phyloP scores from a whole-genome alignment of 2,329 filamentous ascomycete species.

The Pochonia chlamydosporia region DNA sequence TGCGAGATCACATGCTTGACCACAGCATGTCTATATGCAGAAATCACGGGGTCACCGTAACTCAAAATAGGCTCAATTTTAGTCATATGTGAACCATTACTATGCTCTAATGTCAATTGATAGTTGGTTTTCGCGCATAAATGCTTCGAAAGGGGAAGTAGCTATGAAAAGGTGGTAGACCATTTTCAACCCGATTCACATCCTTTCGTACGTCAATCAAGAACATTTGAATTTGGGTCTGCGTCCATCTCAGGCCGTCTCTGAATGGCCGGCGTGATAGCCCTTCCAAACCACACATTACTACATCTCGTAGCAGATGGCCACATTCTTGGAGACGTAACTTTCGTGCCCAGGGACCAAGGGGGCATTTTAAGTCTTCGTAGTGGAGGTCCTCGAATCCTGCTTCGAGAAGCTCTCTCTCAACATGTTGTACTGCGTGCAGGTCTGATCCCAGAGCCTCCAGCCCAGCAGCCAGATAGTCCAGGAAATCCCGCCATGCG shows the following conservation, averaged over 20 bases:
- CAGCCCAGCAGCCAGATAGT: conserved; percentile 34
- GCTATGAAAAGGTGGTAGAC: conserved; percentile 28
- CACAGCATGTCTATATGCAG: too few species aligned
- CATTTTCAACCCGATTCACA: conserved; percentile 27
- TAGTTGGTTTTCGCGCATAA: conserved; percentile 31
- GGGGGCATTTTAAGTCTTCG: conserved; percentile 39
- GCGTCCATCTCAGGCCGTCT: conserved; percentile 34
- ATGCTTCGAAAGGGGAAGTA: conserved; percentile 36
- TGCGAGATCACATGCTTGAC: too few species aligned
- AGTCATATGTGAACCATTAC: too few species aligned
- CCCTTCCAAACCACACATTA: conserved; percentile 34
- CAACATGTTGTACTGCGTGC: conserved; percentile 30
- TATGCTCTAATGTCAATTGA: too few species aligned
- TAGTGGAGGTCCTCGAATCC: conserved; percentile 37
- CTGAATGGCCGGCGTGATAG: conserved; percentile 32
- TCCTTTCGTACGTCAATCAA: conserved; percentile 34
- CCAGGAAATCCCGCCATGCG: conserved; percentile 40
- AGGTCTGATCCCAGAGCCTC: conserved; percentile 35
- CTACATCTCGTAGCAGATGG: conserved; percentile 36
- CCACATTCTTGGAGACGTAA: conserved; percentile 38
- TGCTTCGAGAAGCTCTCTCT: conserved; percentile 28
- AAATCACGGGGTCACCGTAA: too few species aligned
- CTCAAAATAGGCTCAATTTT: too few species aligned
- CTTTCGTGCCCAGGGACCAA: conserved; percentile 42
- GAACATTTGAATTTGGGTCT: conserved; percentile 37